Evolutionary conservation across 768 basidiomycete species (phyloP), one percentile per base, ranked within the genome.

Genomic region (Lactarius pseudohatsudake): DNA sequence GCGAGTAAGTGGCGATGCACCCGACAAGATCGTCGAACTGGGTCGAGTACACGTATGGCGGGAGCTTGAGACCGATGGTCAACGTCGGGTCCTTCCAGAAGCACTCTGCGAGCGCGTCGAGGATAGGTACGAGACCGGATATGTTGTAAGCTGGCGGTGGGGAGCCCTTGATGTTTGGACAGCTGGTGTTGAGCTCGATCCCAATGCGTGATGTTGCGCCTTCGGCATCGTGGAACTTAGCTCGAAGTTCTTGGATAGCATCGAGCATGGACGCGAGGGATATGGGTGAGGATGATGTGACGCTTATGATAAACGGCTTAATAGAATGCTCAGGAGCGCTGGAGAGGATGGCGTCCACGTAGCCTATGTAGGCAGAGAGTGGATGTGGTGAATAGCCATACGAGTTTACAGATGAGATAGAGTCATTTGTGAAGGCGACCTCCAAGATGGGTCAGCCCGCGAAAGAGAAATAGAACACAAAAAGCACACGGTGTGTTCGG

Each of bases 381-480:
- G 89, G 85, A 71, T 88, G 81, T 0, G 92, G 93, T 9, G 91
- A 94, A 77, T 94, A 96, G 28, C 93, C 93, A 75, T 91, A 95
- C 0, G 89, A 90, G 74, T 95, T 95, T 66, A 92, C 73, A 18
- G 92, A 86, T n/a, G 90, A 81, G 43, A 81, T 69, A 10, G 79
- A 72, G 16, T 78, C 77, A 45, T 75, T 77, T 56, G 84, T 67
- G 69, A 92, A 89, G 18, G 82, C 84, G 57, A 90, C 88, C 90
- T 91, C 70, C 40, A 63, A 6, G 18, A 61, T 28, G 54, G n/a
- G 50, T 50, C 53, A 65, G 40, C 28, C 28, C 36, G 38, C 20
- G 34, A 59, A 56, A 50, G 57, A 41, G 22, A 41, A 57, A 62
- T 18, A 67, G 40, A 11, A 18, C 40, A 38, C 22, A 18, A 60